Base-by-base conservation (phyloP, 83 land plant genomes). In the Diphasiastrum complanatum region DNA sequence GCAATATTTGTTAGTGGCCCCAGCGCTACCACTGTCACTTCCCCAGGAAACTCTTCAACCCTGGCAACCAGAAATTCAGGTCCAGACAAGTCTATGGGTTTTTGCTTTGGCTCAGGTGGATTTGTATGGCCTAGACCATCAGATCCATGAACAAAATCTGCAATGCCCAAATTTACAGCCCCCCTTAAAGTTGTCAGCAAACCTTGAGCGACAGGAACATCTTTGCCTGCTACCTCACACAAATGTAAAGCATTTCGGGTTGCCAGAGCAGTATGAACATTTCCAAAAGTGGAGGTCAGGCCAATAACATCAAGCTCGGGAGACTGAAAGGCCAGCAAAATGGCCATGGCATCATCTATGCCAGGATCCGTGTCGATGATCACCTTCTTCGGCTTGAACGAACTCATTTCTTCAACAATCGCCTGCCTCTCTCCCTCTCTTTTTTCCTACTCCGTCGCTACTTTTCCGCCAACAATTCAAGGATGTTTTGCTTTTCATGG, bases 1-100 rank as follows among this genome's bases (percentile, higher is more conserved):
- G 96, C 98, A 61, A 93, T 54, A 65, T 93, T 93, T 67, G 98
- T 93, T 10, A 93, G 75, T 14, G 98, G 98, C 2, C 98, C 98
- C 37, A 93, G 72, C n/a, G 91, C 98, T 60, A 93, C 88, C 6
- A 93, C 67, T 12, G 98, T 85, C 18, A 93, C 72, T 74, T 88
- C 58, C 19, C 91, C 91, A 28, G 96, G 96, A 50, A 61, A 70
- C 31, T 63, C 69, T 31, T 72, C 78, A 6, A 77, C 84, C 68
- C 81, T 81, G 19, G 81, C 65, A 34, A 83, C 63, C 6, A 93
- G 79, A 78, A 88, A 93, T 23, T 64, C 85, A 41, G 79, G 79
- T 59, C 86, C 98, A 46, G 79, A 56, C 53, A 79, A 64, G 23
- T 75, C 81, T 35, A 93, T 76, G 64, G 81, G 62, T 66, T 83